Percentiles rank a stretch among this genome's conserved stretches.
Evolutionary conservation across 2,329 filamentous ascomycete genomes (phyloP).

Genomic region (Apiospora sp.): DNA sequence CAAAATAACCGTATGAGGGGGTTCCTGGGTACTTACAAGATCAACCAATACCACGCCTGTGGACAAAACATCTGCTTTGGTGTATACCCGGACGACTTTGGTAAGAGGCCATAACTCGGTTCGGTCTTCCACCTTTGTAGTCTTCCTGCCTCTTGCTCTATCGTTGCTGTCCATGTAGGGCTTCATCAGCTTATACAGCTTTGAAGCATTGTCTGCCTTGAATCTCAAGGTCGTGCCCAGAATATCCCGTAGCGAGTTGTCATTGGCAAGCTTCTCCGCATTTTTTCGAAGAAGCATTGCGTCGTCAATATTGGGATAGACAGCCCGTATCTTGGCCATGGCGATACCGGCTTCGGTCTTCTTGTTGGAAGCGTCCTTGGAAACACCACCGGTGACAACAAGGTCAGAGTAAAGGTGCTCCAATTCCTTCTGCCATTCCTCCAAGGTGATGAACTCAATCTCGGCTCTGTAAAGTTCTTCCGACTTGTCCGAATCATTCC

Average conservation of each 20-base stretch:
- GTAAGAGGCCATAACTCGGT: constrained; percentile 55
- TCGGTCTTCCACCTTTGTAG: too few relatives aligned
- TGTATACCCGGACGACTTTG: constrained; percentile 53
- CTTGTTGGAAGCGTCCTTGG: constrained; percentile 31
- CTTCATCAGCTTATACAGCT: constrained; percentile 46
- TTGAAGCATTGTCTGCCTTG: neutral
- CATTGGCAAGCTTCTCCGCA: too few relatives aligned
- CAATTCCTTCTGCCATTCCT: constrained; percentile 37
- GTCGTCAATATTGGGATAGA: constrained; percentile 38
- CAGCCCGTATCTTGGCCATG: constrained; percentile 38
- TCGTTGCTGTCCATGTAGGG: constrained; percentile 64
- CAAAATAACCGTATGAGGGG: too few relatives aligned
- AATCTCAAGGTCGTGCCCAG: neutral
- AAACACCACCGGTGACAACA: too few relatives aligned
- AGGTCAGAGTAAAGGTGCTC: too few relatives aligned
- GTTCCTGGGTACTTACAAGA: constrained; percentile 45
- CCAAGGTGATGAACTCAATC: constrained; percentile 37
- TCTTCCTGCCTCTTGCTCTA: too few relatives aligned
- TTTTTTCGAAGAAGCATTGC: constrained; percentile 39
- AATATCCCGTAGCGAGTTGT: constrained; percentile 53
- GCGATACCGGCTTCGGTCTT: constrained; percentile 39
- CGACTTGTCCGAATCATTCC: constrained; percentile 38
- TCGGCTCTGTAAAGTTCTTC: constrained; percentile 37
- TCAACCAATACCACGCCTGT: constrained; percentile 65
- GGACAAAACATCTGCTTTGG: constrained; percentile 56